These are phyloP conservation scores for Salix arbutifolia DNA, from an alignment of 345 rosid species.

Conservation along the genomic window DNA sequence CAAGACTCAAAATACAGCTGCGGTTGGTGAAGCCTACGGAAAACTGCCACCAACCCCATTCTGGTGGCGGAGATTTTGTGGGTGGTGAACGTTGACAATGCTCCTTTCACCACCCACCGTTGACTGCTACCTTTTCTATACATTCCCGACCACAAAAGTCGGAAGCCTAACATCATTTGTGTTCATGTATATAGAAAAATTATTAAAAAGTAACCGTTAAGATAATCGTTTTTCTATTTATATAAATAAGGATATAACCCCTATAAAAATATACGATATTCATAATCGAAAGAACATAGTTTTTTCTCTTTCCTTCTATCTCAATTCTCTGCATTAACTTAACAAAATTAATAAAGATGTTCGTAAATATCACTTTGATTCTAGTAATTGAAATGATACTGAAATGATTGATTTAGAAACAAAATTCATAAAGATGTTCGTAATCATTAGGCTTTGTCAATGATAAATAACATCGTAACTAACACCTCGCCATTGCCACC, in stretches of 20 bases:
- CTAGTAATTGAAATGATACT: too few relatives aligned
- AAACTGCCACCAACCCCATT: slow-evolving; percentile 17
- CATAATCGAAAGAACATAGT: too few relatives aligned
- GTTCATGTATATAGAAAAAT: too few relatives aligned
- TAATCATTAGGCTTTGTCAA: background rate
- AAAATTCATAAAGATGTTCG: too few relatives aligned
- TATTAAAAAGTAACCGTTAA: too few relatives aligned
- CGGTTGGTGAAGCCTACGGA: background rate
- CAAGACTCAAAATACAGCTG: background rate
- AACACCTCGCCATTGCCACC: background rate
- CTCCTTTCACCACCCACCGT: slow-evolving; percentile 28
- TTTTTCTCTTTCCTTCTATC: accelerated
- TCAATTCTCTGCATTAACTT: too few relatives aligned
- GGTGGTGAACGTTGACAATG: background rate
- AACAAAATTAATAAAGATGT: too few relatives aligned
- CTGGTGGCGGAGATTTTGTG: background rate
- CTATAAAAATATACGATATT: too few relatives aligned
- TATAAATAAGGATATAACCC: too few relatives aligned
- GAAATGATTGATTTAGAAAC: too few relatives aligned
- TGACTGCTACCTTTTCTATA: slow-evolving; percentile 14
- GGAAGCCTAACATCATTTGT: background rate
- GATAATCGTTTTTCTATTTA: too few relatives aligned
- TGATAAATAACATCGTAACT: background rate
- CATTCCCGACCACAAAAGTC: background rate
- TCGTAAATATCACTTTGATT: too few relatives aligned